Evolutionary conservation across 352 stramenopile genomes (phyloP), one percentile per base, ranked within the genome.

Genomic region (Thraustochytrium sp.): DNA sequence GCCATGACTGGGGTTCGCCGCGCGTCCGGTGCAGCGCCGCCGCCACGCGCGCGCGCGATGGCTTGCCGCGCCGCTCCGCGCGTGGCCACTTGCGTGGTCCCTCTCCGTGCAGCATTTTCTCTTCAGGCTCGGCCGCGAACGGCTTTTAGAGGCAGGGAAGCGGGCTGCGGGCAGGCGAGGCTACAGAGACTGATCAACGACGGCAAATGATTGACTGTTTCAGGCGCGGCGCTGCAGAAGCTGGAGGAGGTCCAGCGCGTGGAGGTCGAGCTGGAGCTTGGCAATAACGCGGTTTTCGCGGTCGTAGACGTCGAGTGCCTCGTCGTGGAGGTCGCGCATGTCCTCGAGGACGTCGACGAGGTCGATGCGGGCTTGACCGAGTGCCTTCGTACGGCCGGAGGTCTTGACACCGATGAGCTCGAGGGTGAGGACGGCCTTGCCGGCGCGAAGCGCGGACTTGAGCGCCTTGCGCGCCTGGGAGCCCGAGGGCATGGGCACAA

Each of bases 301-400:
- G 26, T 80, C 68, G n/a, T 31, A 80, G 13, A 80, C 9, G 44
- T 46, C 31, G 18, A 80, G 31, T 11, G 76, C 68, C 4, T 80
- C 68, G 23, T 44, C 26, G 8, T 55, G 9, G 8, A 80, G 34
- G 44, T 80, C 68, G 29, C 46, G 48, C 68, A 80, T 61, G 18
- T 80, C 44, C 44, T 80, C 68, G 4, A 80, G 31, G 38, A 80
- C n/a, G 5, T 80, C 68, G 37, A 46, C 31, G 3, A 80, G 34
- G 53, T 80, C 68, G 23, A 80, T 31, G 21, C 68, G 31, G 26
- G 68, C 38, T 8, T 44, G 68, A 8, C 68, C 68, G 2, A 80
- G 31, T 2, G 40, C 26, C 42, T 80, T 80, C 5, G 42, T 26
- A 23, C 68, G 68, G 31, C 68, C 68, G 21, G 68, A 80, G 37